Evolutionary conservation across 2,329 filamentous ascomycete species (phyloP), one percentile per base, ranked within the genome.

Genomic region (Fusarium agapanthi): DNA sequence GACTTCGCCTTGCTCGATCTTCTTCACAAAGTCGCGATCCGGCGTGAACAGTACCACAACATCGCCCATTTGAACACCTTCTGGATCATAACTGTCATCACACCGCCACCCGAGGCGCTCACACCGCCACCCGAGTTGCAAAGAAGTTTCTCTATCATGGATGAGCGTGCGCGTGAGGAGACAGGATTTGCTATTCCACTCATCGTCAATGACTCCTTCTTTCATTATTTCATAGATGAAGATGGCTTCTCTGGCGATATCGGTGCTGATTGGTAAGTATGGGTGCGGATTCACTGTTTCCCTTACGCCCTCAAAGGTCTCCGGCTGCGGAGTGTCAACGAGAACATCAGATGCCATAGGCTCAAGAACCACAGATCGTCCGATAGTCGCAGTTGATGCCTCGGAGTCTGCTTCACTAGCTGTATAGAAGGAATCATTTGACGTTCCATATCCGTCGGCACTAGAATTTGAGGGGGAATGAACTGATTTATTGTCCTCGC

Each of bases 231-330:
- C 34, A 18, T 53, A 38, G 5, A 38, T 53, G 1, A 28, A 20
- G 2, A 53, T 38, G 2, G 50, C 50, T 13, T 53, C 50, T 22
- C 20, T 16, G 11, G 34, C 34, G 2, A 37, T 28, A 1, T 26
- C 24, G 1, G 9, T 1, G 24, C 3, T 38, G 0, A 53, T 38
- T 3, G 50, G 16, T 5, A n/a, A 5, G 0, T 28, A 16, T 5
- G 34, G 34, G 4, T 38, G 34, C 6, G 50, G 50, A 2, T 53
- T 53, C 0, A 16, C 18, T n/a, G 32, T 35, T 2, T 26, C n/a
- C 3, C 7, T 12, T 16, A 1, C 5, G 5, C 11, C n/a, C 3
- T 35, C n/a, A 5, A 22, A 0, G 7, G 2, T 9, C 3, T 26
- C 13, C 9, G 16, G 1, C 3, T 35, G n/a, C 5, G 3, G 22